Conservation (phyloP, 2,329 filamentous ascomycete species). For the Aspergillus luchuensis region DNA sequence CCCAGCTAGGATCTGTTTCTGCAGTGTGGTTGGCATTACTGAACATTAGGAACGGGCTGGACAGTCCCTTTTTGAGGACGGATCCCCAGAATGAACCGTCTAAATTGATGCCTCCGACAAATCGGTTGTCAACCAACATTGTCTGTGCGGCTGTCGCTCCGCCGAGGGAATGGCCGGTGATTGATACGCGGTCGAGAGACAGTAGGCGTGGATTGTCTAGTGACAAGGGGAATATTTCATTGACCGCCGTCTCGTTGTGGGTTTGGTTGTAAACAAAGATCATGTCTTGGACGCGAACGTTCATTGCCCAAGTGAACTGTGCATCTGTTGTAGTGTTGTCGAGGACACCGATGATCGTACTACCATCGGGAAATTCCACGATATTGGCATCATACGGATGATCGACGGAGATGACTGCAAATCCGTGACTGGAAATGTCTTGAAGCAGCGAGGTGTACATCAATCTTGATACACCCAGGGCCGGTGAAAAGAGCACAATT, state of each 20-base stretch:
- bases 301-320: constrained; percentile 7
- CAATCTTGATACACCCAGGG: constrained; percentile 29
- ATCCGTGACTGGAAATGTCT: constrained; percentile 37
- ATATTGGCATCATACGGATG: constrained; percentile 40
- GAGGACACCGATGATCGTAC: constrained; percentile 15
- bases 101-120: constrained; percentile 23
- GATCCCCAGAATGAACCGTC: constrained; percentile 22
- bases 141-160: constrained; percentile 24
- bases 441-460: constrained; percentile 34
- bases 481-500: constrained; percentile 38
- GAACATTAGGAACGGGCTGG: constrained; percentile 20
- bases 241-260: neutral
- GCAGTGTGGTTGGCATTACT: constrained; percentile 19
- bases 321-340: constrained; percentile 15
- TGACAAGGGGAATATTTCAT: neutral
- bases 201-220: neutral
- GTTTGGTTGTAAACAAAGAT: constrained; percentile 21
- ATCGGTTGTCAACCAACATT: constrained; percentile 19
- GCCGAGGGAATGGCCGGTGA: constrained; percentile 28
- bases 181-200: constrained; percentile 10
- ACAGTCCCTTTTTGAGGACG: constrained; percentile 14
- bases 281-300: constrained; percentile 18
- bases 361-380: constrained; percentile 36
- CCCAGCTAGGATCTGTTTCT: constrained; percentile 19
- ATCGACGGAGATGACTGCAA: constrained; percentile 38